Percentiles rank a stretch among this genome's conserved stretches.
phyloP scores from a whole-genome alignment of 768 basidiomycete genomes.

The Pluteus cervinus region DNA sequence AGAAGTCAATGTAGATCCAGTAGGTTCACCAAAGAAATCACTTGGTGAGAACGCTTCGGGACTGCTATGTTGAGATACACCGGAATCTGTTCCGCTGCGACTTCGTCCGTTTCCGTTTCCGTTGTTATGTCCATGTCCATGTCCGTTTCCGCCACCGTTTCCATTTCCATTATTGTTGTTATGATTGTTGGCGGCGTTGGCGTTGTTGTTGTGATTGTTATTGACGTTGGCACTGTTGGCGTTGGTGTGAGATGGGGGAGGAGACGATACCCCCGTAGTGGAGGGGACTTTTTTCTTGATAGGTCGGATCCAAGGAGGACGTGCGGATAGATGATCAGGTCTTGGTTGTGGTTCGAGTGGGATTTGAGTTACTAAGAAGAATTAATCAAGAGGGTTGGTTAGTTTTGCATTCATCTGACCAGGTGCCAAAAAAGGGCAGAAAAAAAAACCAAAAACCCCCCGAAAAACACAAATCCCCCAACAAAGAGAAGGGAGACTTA shows the following conservation, averaged over 20 bases:
- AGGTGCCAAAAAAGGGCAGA: conserved; percentile 1
- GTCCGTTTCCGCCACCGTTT: too few relatives aligned
- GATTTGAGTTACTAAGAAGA: conserved; percentile 66
- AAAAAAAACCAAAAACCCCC: conserved; percentile 4
- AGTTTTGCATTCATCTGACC: conserved; percentile 6
- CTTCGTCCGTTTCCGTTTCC: conserved; percentile 24
- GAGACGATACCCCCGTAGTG: conserved; percentile 23
- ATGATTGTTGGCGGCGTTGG: too few relatives aligned
- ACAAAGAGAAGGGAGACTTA: conserved; percentile 24
- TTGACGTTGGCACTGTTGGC: too few relatives aligned
- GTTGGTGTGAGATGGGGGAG: too few relatives aligned
- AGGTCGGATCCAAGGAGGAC: conserved; percentile 87
- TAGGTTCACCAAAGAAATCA: conserved; percentile 56
- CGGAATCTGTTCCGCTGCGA: conserved; percentile 37
- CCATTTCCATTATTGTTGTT: too few relatives aligned
- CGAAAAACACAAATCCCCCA: conserved; percentile 2
- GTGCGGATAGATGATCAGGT: conserved; percentile 31
- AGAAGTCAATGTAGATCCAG: conserved; percentile 10
- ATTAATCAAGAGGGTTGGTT: conserved; percentile 9
- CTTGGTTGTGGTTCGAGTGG: conserved; percentile 72
- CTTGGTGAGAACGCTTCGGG: conserved; percentile 62
- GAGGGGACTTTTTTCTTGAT: conserved; percentile 71
- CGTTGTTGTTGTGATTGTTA: too few relatives aligned
- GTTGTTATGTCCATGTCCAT: too few relatives aligned
- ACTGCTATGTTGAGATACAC: conserved; percentile 46